Evolutionary conservation across 2,329 filamentous ascomycete genomes (phyloP), one percentile per base, ranked within the genome.

Genomic region (Stagonosporopsis chrysanthemi): DNA sequence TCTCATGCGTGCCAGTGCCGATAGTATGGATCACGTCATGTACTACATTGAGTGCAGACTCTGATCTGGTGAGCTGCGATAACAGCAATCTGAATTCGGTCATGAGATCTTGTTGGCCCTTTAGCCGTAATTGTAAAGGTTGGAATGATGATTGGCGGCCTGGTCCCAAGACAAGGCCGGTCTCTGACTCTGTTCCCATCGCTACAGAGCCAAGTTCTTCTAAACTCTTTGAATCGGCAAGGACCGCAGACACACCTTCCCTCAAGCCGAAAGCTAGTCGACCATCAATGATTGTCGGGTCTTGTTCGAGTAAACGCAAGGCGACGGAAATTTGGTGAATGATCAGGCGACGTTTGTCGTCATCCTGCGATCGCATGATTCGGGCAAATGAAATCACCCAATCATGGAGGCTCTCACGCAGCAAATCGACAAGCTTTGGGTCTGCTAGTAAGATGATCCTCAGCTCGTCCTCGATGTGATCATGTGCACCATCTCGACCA

Each of bases 341-440:
- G 2, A 88, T 87, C 52, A 84, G 83, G 60, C 87, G 83, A 73
- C 96, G 96, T 26, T 84, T 81, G n/a, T 82, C 82, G 65, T 97
- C 92, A 67, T 98, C 92, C 64, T 88, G 89, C 8, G 88, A 86
- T 72, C 94, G 91, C 87, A 97, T 93, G 14, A 91, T 77, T 15
- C 92, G 85, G 5, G 94, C 89, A 17, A 99, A 83, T 38, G 91
- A 88, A 2, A 86, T 86, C 23, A 93, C 84, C 92, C 93, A 97
- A 49, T 87, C 88, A 73, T 94, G 90, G 0, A 96, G 82, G 0
- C 86, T 89, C 26, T 83, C 84, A 65, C 91, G 90, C 24, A 94
- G 79, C 2, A 85, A 79, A 22, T 90, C 86, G 3, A 83, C 78
- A 2, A 93, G 81, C 45, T 84, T 79, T 1, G 83, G 77, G 64